phyloP scores from a whole-genome alignment of 768 basidiomycete species.

The Coprinopsis strossmayeri region DNA sequence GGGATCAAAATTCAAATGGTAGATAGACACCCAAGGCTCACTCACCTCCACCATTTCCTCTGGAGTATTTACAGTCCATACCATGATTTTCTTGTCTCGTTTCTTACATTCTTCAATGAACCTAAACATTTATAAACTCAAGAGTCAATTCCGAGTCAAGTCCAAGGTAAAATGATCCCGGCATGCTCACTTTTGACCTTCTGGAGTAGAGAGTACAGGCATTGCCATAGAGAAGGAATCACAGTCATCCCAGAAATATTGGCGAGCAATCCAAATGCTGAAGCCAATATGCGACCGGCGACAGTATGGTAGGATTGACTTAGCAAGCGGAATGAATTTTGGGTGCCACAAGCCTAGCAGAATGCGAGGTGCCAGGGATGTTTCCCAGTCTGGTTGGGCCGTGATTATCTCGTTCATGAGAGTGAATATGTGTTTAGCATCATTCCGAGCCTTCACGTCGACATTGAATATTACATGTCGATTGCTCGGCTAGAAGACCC shows the following conservation, averaged over 20 bases:
- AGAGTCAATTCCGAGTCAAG: too few relatives aligned
- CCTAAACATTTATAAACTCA: too few relatives aligned
- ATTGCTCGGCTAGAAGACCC: slow-evolving; percentile 66
- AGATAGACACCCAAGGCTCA: slow-evolving; percentile 1
- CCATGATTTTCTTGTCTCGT: slow-evolving; percentile 77
- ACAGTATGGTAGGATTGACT: slow-evolving; percentile 69
- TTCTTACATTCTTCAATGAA: slow-evolving; percentile 75
- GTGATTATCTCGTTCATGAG: slow-evolving; percentile 68
- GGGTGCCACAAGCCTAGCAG: slow-evolving; percentile 90
- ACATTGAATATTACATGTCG: slow-evolving; percentile 72
- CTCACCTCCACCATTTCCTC: slow-evolving; percentile 84
- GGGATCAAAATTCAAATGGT: background rate
- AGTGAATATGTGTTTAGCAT: slow-evolving; percentile 74
- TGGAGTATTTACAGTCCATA: slow-evolving; percentile 92
- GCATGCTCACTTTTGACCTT: slow-evolving; percentile 67
- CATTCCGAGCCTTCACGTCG: slow-evolving; percentile 90
- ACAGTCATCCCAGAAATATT: slow-evolving; percentile 84
- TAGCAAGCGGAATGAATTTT: slow-evolving; percentile 72
- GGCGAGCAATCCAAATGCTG: slow-evolving; percentile 63
- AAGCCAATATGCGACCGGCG: slow-evolving; percentile 78
- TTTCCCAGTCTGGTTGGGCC: slow-evolving; percentile 63
- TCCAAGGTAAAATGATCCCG: too few relatives aligned
- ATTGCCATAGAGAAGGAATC: slow-evolving; percentile 84
- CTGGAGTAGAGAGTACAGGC: slow-evolving; percentile 54
- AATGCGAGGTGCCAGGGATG: slow-evolving; percentile 67